Percentiles rank a stretch among this genome's conserved stretches.
Conservation (phyloP, 768 basidiomycete genomes). For the Austroboletus eburneus region DNA sequence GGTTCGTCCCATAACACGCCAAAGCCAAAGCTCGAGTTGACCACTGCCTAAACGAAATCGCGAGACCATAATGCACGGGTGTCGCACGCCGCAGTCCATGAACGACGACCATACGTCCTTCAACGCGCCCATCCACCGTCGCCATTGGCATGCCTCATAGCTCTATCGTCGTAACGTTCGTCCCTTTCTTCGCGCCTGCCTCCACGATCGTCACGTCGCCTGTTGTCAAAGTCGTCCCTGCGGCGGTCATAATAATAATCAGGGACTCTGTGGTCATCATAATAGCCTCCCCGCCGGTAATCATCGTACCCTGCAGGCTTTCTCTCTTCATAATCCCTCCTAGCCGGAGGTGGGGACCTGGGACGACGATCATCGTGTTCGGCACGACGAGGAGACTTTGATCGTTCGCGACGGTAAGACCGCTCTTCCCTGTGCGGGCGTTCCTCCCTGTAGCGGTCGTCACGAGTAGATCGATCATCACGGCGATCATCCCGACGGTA, state of each 20-base stretch:
- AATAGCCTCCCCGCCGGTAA: constrained; percentile 72
- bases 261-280: constrained; percentile 81
- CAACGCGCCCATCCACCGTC: constrained; percentile 75
- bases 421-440: constrained; percentile 50
- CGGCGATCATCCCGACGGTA: constrained; percentile 74
- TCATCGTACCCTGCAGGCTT: constrained; percentile 93
- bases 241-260: constrained; percentile 85
- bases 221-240: constrained; percentile 68
- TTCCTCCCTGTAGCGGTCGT: constrained; percentile 59
- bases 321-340: constrained; percentile 80
- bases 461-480: constrained; percentile 50
- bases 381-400: constrained; percentile 72
- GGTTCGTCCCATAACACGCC: constrained; percentile 35
- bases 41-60: constrained; percentile 50
- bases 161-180: constrained; percentile 74
- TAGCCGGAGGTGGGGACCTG: constrained; percentile 72
- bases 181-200: constrained; percentile 82
- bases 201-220: constrained; percentile 59
- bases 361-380: constrained; percentile 74
- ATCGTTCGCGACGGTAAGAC: constrained; percentile 69
- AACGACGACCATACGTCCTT: constrained; percentile 40
- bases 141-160: constrained; percentile 69
- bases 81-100: constrained; percentile 30
- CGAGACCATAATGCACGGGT: constrained; percentile 35
- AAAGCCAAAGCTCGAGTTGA: constrained; percentile 36